phyloP scores from a whole-genome alignment of 106 monocot species.

The Acanthochlamys bracteata region DNA sequence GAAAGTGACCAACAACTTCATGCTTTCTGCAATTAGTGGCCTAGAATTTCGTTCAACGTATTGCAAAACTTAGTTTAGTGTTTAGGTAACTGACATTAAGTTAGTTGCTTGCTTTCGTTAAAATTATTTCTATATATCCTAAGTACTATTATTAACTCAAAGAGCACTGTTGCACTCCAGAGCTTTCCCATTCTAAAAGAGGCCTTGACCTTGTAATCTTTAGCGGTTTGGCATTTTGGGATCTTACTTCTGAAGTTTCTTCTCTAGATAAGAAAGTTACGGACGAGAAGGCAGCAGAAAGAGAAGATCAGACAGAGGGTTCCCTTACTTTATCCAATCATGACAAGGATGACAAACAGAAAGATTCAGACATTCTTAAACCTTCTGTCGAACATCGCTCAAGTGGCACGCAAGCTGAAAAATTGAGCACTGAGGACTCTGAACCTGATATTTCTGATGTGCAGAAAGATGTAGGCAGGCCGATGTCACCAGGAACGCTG shows the following conservation, averaged over 20 bases:
- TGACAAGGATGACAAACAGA: constrained; percentile 20
- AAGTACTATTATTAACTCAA: background rate
- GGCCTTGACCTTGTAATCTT: background rate
- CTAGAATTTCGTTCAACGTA: too few species aligned
- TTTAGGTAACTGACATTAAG: too few species aligned
- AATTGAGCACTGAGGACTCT: constrained; percentile 28
- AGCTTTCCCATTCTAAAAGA: background rate
- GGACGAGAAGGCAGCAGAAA: constrained; percentile 28
- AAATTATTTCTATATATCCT: background rate
- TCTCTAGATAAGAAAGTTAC: constrained; percentile 32
- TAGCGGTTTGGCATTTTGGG: background rate
- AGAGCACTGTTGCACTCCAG: background rate
- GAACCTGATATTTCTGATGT: constrained; percentile 30
- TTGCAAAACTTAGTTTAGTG: too few species aligned
- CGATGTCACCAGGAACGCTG: constrained; percentile 90
- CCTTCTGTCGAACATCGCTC: constrained; percentile 32
- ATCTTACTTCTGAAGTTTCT: background rate
- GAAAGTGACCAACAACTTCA: too few species aligned
- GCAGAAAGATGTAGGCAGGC: constrained; percentile 35
- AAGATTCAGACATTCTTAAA: constrained; percentile 22
- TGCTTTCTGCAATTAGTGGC: too few species aligned
- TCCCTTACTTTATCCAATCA: constrained; percentile 30
- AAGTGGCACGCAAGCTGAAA: constrained; percentile 31
- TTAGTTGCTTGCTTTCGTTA: too few species aligned
- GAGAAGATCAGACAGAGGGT: constrained; percentile 34